Percentiles rank a stretch among this genome's conserved stretches.
Evolutionary conservation across 106 monocot genomes (phyloP).

Genomic region (Posidonia australis): DNA sequence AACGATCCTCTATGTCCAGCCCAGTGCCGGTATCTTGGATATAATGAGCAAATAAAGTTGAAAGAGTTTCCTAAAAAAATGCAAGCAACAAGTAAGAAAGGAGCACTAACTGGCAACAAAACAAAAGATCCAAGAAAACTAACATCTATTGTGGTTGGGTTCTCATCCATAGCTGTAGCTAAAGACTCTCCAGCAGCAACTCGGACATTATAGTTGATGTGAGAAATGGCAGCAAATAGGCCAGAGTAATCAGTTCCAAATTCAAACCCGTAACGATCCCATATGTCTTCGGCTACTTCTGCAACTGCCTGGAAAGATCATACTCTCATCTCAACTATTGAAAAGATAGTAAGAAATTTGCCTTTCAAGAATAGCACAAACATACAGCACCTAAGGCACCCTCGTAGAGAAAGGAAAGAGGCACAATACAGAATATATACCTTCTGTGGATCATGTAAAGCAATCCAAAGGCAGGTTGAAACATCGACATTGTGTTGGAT

Average conservation of each 20-base stretch:
- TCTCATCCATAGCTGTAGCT: conserved; percentile 92
- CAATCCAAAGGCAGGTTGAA: conserved; percentile 79
- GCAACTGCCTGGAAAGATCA: conserved; percentile 48
- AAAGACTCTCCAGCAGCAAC: conserved; percentile 83
- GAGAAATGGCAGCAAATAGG: conserved; percentile 80
- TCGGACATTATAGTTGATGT: conserved; percentile 78
- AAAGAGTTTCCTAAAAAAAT: conserved; percentile 71
- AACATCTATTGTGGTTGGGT: conserved; percentile 74
- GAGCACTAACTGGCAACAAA: neutral
- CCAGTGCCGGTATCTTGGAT: conserved; percentile 47
- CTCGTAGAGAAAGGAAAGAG: neutral
- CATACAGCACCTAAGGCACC: neutral
- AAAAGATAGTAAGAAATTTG: no score
- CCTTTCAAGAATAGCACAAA: no score
- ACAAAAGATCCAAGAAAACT: conserved; percentile 13
- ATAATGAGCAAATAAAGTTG: conserved; percentile 73
- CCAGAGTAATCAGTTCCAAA: conserved; percentile 86
- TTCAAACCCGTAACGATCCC: conserved; percentile 91
- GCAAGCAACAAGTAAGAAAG: neutral
- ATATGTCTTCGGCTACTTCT: conserved; percentile 89
- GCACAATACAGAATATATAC: conserved; percentile 12
- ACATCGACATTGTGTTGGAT: conserved; percentile 48
- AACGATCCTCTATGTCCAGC: conserved; percentile 34
- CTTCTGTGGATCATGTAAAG: conserved; percentile 91
- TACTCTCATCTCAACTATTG: neutral